phyloP scores from a whole-genome alignment of 1,284 basidiomycete species.

The Bondarzewia mesenterica region DNA sequence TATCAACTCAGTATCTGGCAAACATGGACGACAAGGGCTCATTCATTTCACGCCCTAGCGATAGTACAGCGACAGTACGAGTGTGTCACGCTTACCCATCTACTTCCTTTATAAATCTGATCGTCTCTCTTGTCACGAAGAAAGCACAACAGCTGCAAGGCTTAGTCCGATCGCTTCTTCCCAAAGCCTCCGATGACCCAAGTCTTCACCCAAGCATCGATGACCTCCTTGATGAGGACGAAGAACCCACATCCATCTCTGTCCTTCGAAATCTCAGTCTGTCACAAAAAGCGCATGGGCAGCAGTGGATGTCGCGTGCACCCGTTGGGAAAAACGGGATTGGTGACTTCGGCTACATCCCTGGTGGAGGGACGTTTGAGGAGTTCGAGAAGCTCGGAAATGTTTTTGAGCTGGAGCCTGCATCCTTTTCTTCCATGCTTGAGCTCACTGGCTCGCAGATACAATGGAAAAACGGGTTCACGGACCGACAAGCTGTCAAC shows the following conservation, averaged over 20 bases:
- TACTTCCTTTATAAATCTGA: neutral
- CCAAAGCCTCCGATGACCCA: conserved; percentile 21
- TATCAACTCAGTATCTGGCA: too few relatives aligned
- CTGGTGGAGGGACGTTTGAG: conserved; percentile 16
- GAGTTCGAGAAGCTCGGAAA: conserved; percentile 33
- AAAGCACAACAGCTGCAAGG: conserved; percentile 22
- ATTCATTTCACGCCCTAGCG: too few relatives aligned
- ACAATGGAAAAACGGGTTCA: conserved; percentile 14
- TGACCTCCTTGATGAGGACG: conserved; percentile 24
- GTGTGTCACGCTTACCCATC: too few relatives aligned
- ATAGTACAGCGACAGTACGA: too few relatives aligned
- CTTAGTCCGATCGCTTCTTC: conserved; percentile 32
- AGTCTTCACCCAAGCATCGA: conserved; percentile 20
- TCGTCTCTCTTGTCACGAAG: conserved; percentile 6
- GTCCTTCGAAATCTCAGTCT: conserved; percentile 31
- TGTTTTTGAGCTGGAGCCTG: conserved; percentile 21
- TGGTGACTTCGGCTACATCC: conserved; percentile 39
- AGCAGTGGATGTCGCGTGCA: conserved; percentile 34
- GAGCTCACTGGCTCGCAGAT: conserved; percentile 17
- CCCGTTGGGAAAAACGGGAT: conserved; percentile 30
- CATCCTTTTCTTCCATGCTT: conserved; percentile 8
- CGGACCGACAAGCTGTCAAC: conserved; percentile 16
- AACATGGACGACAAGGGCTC: too few relatives aligned
- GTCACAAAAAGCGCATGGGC: conserved; percentile 26
- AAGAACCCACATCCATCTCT: conserved; percentile 15